A percentile compares a stretch with the other conserved stretches of the same genome.
These are phyloP conservation scores for Rhizophora mangle DNA, from an alignment of 345 rosid species.

Conservation along the genomic window DNA sequence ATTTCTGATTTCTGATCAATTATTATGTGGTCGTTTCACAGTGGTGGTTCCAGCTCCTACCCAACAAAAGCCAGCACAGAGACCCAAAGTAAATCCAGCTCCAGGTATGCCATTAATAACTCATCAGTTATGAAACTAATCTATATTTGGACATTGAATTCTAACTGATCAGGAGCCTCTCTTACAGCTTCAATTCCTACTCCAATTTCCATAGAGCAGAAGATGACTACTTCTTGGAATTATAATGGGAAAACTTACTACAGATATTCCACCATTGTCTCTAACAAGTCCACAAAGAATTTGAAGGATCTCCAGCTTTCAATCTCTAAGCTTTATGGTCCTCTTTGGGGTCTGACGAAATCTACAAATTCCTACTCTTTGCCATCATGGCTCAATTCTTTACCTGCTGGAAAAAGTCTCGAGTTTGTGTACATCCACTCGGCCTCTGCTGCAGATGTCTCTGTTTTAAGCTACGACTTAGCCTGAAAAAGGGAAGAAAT, in stretches of 20 bases:
- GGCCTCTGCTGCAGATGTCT: constrained; percentile 58
- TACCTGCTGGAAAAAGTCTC: constrained; percentile 68
- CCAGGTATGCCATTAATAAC: constrained; percentile 42
- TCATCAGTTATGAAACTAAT: too few species aligned
- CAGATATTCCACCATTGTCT: constrained; percentile 72
- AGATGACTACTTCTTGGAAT: constrained; percentile 75
- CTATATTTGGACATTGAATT: not conserved
- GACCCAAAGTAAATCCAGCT: constrained; percentile 49
- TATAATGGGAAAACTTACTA: constrained; percentile 66
- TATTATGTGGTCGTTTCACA: constrained; percentile 20
- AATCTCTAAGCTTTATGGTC: constrained; percentile 80
- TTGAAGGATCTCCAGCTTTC: constrained; percentile 63
- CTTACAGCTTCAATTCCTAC: constrained; percentile 51
- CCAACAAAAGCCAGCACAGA: constrained; percentile 42
- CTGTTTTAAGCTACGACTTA: constrained; percentile 67
- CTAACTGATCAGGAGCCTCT: constrained; percentile 7
- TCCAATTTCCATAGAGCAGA: constrained; percentile 68
- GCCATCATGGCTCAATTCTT: constrained; percentile 70
- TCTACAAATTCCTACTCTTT: constrained; percentile 54
- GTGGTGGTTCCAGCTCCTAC: constrained; percentile 52
- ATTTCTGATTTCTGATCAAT: not conserved
- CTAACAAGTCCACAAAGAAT: constrained; percentile 68
- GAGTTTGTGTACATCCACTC: constrained; percentile 92
- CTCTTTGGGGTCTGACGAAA: constrained; percentile 81
- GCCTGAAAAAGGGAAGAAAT: constrained; percentile 40